Evolutionary conservation across 257 asterid genomes (phyloP).

Genomic region (Fraxinus americana): DNA sequence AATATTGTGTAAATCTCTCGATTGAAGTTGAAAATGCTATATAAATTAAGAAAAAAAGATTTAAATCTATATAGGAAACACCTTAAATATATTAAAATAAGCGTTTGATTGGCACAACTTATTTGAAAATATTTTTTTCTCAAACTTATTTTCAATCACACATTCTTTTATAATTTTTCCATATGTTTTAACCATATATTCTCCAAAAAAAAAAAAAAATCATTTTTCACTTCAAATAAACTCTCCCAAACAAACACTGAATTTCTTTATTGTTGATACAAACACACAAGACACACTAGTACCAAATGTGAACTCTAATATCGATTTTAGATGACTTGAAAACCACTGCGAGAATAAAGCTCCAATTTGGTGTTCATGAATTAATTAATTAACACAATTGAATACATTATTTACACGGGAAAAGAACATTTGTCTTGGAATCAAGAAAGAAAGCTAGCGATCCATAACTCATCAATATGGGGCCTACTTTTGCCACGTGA

Average conservation of each 20-base stretch:
- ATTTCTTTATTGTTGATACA: background rate
- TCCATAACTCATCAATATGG: background rate
- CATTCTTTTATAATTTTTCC: too few species aligned
- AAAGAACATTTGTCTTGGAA: background rate
- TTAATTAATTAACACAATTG: background rate
- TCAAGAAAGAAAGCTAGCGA: background rate
- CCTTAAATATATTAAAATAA: too few species aligned
- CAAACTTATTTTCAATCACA: too few species aligned
- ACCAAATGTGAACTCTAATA: background rate
- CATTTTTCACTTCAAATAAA: too few species aligned
- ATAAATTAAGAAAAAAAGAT: too few species aligned
- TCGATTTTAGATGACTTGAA: background rate
- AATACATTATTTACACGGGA: background rate
- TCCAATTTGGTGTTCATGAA: background rate
- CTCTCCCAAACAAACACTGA: background rate
- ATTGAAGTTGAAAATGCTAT: too few species aligned
- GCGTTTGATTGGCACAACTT: too few species aligned
- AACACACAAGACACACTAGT: background rate
- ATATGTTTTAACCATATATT: too few species aligned
- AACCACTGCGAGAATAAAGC: background rate
- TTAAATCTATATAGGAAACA: too few species aligned
- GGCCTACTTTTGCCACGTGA: conserved; percentile 15
- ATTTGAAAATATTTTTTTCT: too few species aligned
- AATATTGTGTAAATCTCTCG: too few species aligned
- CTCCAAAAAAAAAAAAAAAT: too few species aligned